These are phyloP conservation scores for Saussurea involucrata DNA, from an alignment of 129 eudicot species.

Conservation along the genomic window DNA sequence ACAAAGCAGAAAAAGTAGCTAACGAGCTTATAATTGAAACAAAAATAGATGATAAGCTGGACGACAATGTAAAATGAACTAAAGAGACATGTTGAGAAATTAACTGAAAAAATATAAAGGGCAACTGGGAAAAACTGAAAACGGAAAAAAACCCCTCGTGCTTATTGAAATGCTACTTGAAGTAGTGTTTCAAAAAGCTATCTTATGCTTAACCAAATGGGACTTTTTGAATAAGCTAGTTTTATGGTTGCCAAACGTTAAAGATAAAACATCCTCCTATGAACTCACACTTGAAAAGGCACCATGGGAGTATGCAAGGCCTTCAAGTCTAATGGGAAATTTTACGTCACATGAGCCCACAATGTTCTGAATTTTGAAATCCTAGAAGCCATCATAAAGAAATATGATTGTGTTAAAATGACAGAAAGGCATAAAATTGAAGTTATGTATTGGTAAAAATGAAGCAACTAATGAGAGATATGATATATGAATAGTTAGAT, in stretches of 20 bases:
- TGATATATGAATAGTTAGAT: background rate
- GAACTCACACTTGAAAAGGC: constrained; percentile 69
- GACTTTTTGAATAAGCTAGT: background rate
- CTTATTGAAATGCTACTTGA: background rate
- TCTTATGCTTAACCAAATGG: background rate
- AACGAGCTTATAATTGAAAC: background rate
- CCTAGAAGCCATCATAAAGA: constrained; percentile 26
- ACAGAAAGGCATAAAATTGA: background rate
- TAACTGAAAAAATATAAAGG: background rate
- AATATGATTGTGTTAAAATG: background rate
- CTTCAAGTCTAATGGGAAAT: constrained; percentile 75
- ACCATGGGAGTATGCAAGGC: constrained; percentile 64
- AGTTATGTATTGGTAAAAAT: background rate
- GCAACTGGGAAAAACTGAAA: background rate
- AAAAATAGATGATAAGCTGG: background rate
- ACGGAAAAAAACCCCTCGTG: background rate
- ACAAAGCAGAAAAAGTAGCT: background rate
- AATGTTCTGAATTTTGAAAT: constrained; percentile 76
- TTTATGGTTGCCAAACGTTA: background rate
- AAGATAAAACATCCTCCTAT: background rate
- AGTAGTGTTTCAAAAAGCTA: background rate
- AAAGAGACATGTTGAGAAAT: background rate
- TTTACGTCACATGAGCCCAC: constrained; percentile 83
- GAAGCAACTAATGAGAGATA: background rate
- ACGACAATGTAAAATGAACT: background rate